Base-by-base conservation (phyloP, 306 rosid genomes). In the Pyrus bretschneideri region DNA sequence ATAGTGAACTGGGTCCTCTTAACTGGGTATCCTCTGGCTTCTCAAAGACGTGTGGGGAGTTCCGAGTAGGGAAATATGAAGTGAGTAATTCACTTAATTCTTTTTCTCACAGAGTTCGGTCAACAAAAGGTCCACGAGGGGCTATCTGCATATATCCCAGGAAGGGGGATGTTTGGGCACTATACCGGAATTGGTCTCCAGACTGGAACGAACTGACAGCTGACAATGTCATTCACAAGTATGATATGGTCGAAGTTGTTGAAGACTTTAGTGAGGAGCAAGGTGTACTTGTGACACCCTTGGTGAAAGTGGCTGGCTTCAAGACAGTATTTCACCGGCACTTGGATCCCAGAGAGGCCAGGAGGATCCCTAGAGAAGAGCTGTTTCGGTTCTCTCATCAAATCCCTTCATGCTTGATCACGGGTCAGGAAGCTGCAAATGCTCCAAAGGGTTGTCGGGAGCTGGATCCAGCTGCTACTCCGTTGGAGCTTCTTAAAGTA, bases 81-180 rank as follows among this genome's bases (percentile, higher is more conserved):
- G 72, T 70, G 61, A 79, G 76, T 79, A 55, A 77, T 46, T 92
- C 93, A 31, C 74, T 89, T 21, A 67, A 87, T 86, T 86, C 84
- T 76, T 95, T 95, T 71, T 95, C 99, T 5, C 97, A 92, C 84
- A 92, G 76, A 82, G 91, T 95, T 69, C 80, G 85, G 71, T 95
- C 93, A 93, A 84, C 81, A 31, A 83, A 88, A 86, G 86, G 92
- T 35, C 29, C 33, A 5, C 81, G 78, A 21, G 97, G 99, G 27
- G 80, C 81, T 63, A 84, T 92, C 82, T 54, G 83, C 76, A 84
- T 95, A 83, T 82, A 89, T 78, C 97, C 97, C 70, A 88, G 82
- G 76, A 92, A 86, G 74, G 97, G 97, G 30, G 96, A 95, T 73
- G 96, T 95, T 83, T 92, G 97, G 97, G 97, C 99, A 74, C 82